A percentile compares a stretch with the other conserved stretches of the same genome.
phyloP scores from a whole-genome alignment of 129 eudicot genomes.

The Tagetes patula region DNA sequence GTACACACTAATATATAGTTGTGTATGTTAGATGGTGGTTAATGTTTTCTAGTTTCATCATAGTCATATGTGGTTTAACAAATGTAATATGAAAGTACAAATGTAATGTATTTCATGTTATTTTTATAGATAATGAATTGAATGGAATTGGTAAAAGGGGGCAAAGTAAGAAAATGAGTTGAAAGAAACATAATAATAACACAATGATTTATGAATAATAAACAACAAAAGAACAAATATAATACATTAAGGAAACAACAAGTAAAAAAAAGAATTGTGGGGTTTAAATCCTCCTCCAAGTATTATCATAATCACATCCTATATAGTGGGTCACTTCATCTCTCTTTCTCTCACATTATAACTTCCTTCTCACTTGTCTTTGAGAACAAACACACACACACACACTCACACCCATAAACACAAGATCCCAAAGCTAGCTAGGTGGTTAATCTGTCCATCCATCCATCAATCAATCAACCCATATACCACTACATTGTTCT shows the following conservation, averaged over 20 bases:
- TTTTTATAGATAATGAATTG: background rate
- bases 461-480: slow-evolving; percentile 31
- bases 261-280: slow-evolving; percentile 36
- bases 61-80: background rate
- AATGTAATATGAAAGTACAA: background rate
- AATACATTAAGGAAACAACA: slow-evolving; percentile 27
- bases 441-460: slow-evolving; percentile 70
- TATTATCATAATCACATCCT: slow-evolving; percentile 10
- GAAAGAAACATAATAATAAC: slow-evolving; percentile 2
- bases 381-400: slow-evolving; percentile 39
- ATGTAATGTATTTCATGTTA: background rate
- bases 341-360: slow-evolving; percentile 30
- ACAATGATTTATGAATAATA: slow-evolving; percentile 25
- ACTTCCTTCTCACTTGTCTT: slow-evolving; percentile 47
- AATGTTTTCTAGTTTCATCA: background rate
- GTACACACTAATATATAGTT: no score
- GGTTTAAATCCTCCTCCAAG: slow-evolving; percentile 27
- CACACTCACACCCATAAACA: slow-evolving; percentile 32
- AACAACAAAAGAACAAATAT: slow-evolving; percentile 23
- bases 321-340: slow-evolving; percentile 38
- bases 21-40: background rate
- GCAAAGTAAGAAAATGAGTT: background rate
- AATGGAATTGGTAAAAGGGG: background rate
- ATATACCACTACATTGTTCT: slow-evolving; percentile 21
- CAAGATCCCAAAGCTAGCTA: slow-evolving; percentile 65